Evolutionary conservation across 768 basidiomycete genomes (phyloP).

Genomic region (Lyophyllum shimeji): DNA sequence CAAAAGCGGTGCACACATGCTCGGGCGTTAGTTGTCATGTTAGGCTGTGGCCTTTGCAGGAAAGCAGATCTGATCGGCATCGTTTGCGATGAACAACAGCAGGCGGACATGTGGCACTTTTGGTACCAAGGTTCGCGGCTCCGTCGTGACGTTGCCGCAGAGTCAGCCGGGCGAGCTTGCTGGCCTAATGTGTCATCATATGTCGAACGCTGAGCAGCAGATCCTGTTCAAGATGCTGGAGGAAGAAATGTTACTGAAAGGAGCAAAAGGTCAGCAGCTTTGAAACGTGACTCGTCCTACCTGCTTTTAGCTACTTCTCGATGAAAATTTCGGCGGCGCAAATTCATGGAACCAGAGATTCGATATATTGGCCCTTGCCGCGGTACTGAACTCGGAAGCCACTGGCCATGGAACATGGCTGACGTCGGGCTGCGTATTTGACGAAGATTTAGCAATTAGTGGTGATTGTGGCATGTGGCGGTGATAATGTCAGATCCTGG

Average conservation of each 20-base stretch:
- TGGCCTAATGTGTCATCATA: too few species aligned
- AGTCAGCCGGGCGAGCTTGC: too few species aligned
- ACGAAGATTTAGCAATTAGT: too few species aligned
- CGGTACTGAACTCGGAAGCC: background rate
- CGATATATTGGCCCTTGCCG: background rate
- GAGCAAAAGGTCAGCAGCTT: background rate
- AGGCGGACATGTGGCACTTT: background rate
- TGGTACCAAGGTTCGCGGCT: background rate
- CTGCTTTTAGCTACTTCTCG: background rate
- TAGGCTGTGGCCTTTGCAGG: background rate
- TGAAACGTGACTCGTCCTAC: background rate
- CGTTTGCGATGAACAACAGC: background rate
- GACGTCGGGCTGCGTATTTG: too few species aligned
- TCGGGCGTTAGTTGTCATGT: constrained; percentile 5
- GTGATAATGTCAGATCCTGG: too few species aligned
- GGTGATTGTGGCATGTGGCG: too few species aligned
- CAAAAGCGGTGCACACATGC: constrained; percentile 10
- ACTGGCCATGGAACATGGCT: background rate
- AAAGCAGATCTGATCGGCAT: constrained; percentile 10
- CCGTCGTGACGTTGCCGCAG: background rate
- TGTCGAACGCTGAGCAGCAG: too few species aligned
- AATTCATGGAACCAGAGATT: background rate
- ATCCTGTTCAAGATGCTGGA: background rate
- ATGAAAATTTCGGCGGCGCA: background rate
- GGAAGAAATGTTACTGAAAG: background rate